Evolutionary conservation across 345 rosid species (phyloP).

Genomic region (Firmiana major): DNA sequence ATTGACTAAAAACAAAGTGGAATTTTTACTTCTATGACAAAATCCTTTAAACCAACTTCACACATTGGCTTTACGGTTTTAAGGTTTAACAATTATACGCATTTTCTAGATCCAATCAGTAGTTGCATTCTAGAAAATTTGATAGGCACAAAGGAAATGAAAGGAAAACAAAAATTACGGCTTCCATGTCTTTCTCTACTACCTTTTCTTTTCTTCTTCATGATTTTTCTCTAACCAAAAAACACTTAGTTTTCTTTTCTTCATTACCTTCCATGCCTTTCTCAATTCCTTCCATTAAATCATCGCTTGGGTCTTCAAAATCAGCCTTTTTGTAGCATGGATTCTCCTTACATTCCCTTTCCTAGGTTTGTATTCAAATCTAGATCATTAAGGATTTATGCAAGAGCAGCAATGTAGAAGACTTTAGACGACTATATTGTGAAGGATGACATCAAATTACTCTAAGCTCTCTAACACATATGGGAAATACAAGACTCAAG

Average conservation of each 20-base stretch:
- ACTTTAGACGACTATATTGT: conserved; percentile 69
- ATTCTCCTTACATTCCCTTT: conserved; percentile 33
- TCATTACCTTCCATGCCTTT: conserved; percentile 33
- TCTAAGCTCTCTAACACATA: conserved; percentile 74
- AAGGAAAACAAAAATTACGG: conserved; percentile 18
- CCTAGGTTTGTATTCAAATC: conserved; percentile 38
- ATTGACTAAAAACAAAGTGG: too few relatives aligned
- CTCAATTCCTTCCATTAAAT: conserved; percentile 36
- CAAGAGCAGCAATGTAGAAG: conserved; percentile 73
- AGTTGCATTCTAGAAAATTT: too few relatives aligned
- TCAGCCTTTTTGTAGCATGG: conserved; percentile 48
- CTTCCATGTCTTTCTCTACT: conserved; percentile 41
- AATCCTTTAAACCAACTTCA: too few relatives aligned
- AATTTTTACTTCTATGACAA: too few relatives aligned
- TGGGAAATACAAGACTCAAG: conserved; percentile 87
- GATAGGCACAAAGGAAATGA: background rate
- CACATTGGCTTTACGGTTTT: too few relatives aligned
- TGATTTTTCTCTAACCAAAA: conserved; percentile 24
- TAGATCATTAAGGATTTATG: conserved; percentile 40
- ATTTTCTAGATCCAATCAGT: background rate
- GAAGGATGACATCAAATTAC: conserved; percentile 88
- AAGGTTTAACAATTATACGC: background rate
- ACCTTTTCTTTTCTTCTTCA: conserved; percentile 31
- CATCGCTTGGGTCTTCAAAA: conserved; percentile 43
- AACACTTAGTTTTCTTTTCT: conserved; percentile 11